A percentile compares a stretch with the other conserved stretches of the same genome.
phyloP scores from a whole-genome alignment of 257 asterid species.

The Solanum clarkiae region DNA sequence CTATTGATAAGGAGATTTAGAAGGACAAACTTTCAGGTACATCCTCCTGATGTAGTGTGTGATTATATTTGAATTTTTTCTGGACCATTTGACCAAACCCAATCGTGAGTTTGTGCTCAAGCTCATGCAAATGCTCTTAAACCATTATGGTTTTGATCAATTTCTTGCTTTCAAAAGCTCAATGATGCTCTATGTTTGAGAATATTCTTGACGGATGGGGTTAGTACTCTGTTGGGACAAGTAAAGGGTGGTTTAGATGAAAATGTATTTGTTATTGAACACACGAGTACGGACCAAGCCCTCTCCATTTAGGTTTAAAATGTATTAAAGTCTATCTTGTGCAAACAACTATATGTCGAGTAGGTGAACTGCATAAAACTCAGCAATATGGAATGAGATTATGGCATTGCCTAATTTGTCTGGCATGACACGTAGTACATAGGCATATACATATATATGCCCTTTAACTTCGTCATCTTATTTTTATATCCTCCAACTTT shows the following conservation, averaged over 20 bases:
- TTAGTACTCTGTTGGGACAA: not conserved
- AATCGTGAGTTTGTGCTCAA: not conserved
- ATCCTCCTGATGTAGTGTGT: not conserved
- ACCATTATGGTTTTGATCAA: not conserved
- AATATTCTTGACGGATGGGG: not conserved
- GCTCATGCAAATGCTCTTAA: not conserved
- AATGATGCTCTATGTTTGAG: not conserved
- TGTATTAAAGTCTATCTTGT: no score
- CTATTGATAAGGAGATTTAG: constrained; percentile 90
- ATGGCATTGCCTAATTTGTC: no score
- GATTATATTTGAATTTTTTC: not conserved
- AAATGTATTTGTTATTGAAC: no score
- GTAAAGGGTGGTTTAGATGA: not conserved
- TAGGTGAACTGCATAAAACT: no score
- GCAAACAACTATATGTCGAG: no score
- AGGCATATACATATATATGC: no score
- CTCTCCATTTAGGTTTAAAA: no score
- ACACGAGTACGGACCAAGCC: no score
- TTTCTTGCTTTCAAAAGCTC: not conserved
- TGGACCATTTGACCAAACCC: not conserved
- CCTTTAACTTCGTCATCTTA: no score
- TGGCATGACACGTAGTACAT: no score
- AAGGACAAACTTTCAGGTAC: constrained; percentile 96
- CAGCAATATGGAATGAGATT: no score
- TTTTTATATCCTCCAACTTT: no score